Evolutionary conservation across 2,329 filamentous ascomycete genomes (phyloP).

Genomic region (Phoma sp.): DNA sequence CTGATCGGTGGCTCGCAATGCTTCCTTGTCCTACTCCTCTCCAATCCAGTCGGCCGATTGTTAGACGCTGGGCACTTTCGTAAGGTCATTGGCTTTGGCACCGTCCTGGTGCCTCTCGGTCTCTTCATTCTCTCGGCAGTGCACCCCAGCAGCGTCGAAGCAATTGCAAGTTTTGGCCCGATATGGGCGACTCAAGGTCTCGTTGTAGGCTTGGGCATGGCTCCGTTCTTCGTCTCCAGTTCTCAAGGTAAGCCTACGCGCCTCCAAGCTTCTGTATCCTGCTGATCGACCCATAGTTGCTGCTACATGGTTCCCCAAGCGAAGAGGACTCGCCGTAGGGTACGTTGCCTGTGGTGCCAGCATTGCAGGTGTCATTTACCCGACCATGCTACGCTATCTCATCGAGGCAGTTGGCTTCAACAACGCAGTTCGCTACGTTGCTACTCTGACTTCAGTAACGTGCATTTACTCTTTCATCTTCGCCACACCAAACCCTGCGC

Average conservation of each 20-base stretch:
- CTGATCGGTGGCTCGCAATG: constrained; percentile 57
- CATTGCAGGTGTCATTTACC: constrained; percentile 55
- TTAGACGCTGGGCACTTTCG: constrained; percentile 56
- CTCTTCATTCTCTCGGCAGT: constrained; percentile 54
- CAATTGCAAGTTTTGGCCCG: constrained; percentile 49
- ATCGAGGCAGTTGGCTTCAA: constrained; percentile 54
- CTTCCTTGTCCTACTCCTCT: constrained; percentile 55
- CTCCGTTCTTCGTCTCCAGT: constrained; percentile 60
- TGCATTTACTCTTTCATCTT: constrained; percentile 52
- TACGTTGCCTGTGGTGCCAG: constrained; percentile 59
- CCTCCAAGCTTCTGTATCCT: background rate
- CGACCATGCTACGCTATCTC: constrained; percentile 55
- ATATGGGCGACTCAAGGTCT: constrained; percentile 58
- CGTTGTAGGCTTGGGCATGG: constrained; percentile 57
- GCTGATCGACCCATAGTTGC: constrained; percentile 49
- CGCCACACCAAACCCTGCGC: constrained; percentile 52
- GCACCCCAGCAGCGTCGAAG: constrained; percentile 46
- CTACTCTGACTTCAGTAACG: constrained; percentile 50
- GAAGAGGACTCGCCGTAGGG: constrained; percentile 57
- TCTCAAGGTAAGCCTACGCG: constrained; percentile 52
- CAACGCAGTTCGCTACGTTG: constrained; percentile 51
- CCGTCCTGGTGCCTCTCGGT: constrained; percentile 51
- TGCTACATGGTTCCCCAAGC: constrained; percentile 57
- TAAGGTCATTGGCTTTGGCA: constrained; percentile 50
- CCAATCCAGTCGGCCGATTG: constrained; percentile 55